Evolutionary conservation across 2,329 filamentous ascomycete genomes (phyloP), one percentile per base, ranked within the genome.

Genomic region (Hawksworthiomyces lignivorus): DNA sequence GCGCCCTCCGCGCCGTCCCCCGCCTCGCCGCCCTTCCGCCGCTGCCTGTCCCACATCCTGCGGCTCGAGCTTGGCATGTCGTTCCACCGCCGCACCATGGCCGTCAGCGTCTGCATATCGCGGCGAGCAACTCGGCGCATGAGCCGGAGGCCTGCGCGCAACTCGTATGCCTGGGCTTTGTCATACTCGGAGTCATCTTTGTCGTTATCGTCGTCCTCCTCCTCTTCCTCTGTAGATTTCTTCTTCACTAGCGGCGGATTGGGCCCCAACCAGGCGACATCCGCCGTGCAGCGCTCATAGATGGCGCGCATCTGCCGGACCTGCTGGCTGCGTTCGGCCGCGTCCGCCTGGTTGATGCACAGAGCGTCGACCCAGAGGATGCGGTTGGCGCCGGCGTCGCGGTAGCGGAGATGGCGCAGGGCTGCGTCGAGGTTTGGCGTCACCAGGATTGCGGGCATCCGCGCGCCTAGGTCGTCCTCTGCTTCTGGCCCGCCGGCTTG

Each of bases 301-400:
- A 51, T 46, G 33, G 24, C 36, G 10, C 34, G 22, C 49, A 51
- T 51, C 26, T 39, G 36, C 22, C 31, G 29, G 8, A 49, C 45
- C 32, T 51, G 47, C 7, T 20, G 24, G n/a, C 32, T 29, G 20
- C 48, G 45, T 29, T 51, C 49, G 21, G 19, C 29, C 5, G 19
- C 15, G 36, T 48, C 44, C 15, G 21, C n/a, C 39, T 49, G 49
- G 37, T 51, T 45, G 47, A 49, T 48, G 39, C 49, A 51, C 5
- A 51, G 41, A n/a, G 47, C 44, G 19, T 51, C 49, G 31, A 51
- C 41, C 49, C 49, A 51, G 27, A 50, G 41, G 18, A 41, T 22
- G 17, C 40, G 38, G 28, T 29, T 12, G 11, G n/a, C n/a, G 6
- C 7, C 9, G 20, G 6, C 22, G 4, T 22, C 15, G 17, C 20